phyloP scores from a whole-genome alignment of 2,329 filamentous ascomycete species.

The Sporothrix brunneoviolacea region DNA sequence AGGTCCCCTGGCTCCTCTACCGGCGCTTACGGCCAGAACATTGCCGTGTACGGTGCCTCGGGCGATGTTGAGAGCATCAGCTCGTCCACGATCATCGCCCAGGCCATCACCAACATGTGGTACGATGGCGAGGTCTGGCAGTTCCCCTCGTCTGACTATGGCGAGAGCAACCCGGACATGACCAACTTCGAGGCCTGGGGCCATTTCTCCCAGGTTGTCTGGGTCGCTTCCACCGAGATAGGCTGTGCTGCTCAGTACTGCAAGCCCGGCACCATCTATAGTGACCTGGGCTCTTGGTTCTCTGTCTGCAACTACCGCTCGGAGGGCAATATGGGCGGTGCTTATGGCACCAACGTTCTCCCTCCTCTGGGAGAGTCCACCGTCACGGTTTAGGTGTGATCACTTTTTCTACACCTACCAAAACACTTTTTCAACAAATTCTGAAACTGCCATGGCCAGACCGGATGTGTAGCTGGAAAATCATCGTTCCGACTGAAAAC shows the following conservation, averaged over 20 bases:
- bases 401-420: not conserved
- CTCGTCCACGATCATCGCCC: conserved; percentile 49
- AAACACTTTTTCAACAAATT: not conserved
- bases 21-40: conserved; percentile 82
- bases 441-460: not conserved
- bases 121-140: conserved; percentile 70
- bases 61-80: conserved; percentile 40
- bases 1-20: conserved; percentile 44
- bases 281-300: conserved; percentile 54
- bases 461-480: conserved; percentile 7
- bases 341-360: conserved; percentile 45
- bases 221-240: conserved; percentile 54
- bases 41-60: conserved; percentile 57
- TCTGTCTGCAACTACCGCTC: conserved; percentile 85
- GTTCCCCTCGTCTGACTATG: conserved; percentile 53
- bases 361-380: conserved; percentile 31
- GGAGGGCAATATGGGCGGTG: conserved; percentile 47
- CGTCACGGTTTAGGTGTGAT: conserved; percentile 19
- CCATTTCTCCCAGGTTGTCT: conserved; percentile 71
- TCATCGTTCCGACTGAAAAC: not conserved
- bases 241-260: conserved; percentile 58
- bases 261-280: conserved; percentile 40
- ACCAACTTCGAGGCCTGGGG: conserved; percentile 60
- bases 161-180: conserved; percentile 52
- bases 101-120: conserved; percentile 74